Percentiles rank a stretch among this genome's conserved stretches.
Evolutionary conservation across 73 alveolate genomes (phyloP).

Genomic region (Paramecium sexaurelia): DNA sequence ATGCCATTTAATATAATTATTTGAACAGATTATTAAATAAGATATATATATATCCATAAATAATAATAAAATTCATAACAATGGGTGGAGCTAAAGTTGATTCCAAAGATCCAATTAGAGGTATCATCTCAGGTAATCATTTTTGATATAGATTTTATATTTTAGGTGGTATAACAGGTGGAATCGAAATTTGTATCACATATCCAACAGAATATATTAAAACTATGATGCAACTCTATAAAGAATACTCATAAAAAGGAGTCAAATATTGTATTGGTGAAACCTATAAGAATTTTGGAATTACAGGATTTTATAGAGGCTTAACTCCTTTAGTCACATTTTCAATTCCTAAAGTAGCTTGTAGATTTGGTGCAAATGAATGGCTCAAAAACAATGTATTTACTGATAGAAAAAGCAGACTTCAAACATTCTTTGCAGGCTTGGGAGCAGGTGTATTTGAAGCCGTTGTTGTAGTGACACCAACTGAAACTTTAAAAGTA

Average conservation of each 20-base stretch:
- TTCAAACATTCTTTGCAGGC: constrained; percentile 86
- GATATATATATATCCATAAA: constrained; percentile 36
- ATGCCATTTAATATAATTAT: constrained; percentile 41
- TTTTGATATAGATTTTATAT: neutral
- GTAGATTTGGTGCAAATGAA: constrained; percentile 85
- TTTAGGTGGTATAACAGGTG: constrained; percentile 94
- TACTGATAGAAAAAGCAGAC: constrained; percentile 72
- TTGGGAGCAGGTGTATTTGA: constrained; percentile 90
- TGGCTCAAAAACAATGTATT: constrained; percentile 76
- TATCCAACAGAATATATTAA: constrained; percentile 93
- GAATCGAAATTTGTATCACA: constrained; percentile 89
- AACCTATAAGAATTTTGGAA: constrained; percentile 76
- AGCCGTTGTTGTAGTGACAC: constrained; percentile 94
- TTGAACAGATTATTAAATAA: constrained; percentile 8
- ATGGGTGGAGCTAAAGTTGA: constrained; percentile 62
- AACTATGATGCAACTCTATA: constrained; percentile 93
- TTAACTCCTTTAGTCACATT: constrained; percentile 84
- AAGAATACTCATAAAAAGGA: constrained; percentile 83
- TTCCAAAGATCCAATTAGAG: constrained; percentile 53
- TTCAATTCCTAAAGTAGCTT: constrained; percentile 91
- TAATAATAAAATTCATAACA: neutral
- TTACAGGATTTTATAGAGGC: constrained; percentile 88
- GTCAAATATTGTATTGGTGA: constrained; percentile 72
- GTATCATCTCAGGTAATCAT: constrained; percentile 31
- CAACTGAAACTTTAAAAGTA: constrained; percentile 88